Evolutionary conservation across 768 basidiomycete species (phyloP).

Genomic region (Mycena kentingensis): DNA sequence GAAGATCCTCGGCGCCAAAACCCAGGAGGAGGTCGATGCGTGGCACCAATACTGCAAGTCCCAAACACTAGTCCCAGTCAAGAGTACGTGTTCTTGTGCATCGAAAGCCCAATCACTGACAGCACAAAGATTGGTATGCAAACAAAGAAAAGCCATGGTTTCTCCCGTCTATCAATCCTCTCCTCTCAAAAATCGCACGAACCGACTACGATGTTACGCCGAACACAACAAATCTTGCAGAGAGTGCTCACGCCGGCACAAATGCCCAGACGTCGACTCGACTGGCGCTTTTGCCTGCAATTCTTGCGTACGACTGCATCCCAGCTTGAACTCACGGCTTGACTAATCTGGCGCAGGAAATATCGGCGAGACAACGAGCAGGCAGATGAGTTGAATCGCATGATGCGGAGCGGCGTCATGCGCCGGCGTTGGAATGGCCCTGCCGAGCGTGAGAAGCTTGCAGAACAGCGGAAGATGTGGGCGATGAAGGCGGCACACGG

Average conservation of each 20-base stretch:
- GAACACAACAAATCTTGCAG: conserved; percentile 24
- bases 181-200: conserved; percentile 18
- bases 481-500: neutral
- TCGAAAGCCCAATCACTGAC: neutral
- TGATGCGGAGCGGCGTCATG: neutral
- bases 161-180: conserved; percentile 21
- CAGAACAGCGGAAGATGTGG: neutral
- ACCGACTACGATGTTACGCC: conserved; percentile 21
- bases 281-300: conserved; percentile 16
- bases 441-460: neutral
- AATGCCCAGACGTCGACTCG: conserved; percentile 20
- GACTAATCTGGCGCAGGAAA: conserved; percentile 2
- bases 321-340: no score
- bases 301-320: conserved; percentile 9
- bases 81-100: neutral
- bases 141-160: conserved; percentile 24
- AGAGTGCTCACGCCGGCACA: conserved; percentile 18
- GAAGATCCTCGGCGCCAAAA: conserved; percentile 8
- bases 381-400: neutral
- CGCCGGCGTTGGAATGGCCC: conserved; percentile 1
- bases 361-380: neutral
- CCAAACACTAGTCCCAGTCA: neutral
- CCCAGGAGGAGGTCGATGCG: conserved; percentile 16
- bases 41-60: conserved; percentile 21
- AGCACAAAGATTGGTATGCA: conserved; percentile 22